Evolutionary conservation across 2,329 filamentous ascomycete genomes (phyloP).

Genomic region (Talaromyces sp.): DNA sequence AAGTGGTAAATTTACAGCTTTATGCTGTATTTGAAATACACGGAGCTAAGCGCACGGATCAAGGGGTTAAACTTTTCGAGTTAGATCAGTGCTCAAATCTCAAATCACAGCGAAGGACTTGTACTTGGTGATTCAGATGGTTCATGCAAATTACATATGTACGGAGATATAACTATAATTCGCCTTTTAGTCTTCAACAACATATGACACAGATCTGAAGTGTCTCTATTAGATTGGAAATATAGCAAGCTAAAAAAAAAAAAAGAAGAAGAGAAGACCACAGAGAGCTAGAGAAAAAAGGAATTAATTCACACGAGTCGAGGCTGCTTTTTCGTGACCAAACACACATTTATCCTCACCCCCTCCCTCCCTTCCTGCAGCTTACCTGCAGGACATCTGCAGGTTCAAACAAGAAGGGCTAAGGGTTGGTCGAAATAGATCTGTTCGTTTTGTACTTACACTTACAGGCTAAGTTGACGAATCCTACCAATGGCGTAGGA

Average conservation of each 20-base stretch:
- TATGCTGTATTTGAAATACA: neutral
- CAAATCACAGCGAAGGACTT: neutral
- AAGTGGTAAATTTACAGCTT: neutral
- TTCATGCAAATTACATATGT: neutral
- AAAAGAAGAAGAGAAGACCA: too few species aligned
- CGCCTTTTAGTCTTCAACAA: neutral
- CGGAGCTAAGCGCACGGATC: neutral
- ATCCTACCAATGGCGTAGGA: neutral
- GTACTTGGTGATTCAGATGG: neutral
- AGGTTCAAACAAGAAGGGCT: neutral
- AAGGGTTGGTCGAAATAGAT: neutral
- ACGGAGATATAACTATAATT: neutral
- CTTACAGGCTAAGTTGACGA: neutral
- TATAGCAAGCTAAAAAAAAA: too few species aligned
- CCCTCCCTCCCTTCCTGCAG: conserved; percentile 4
- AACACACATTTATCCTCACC: neutral
- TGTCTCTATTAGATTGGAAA: too few species aligned
- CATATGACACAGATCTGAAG: neutral
- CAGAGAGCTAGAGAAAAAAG: neutral
- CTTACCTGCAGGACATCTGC: conserved; percentile 4
- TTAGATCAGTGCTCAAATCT: conserved; percentile 1
- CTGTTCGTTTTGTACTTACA: neutral
- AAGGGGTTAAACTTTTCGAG: conserved; percentile 4
- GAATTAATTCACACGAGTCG: conserved; percentile 9
- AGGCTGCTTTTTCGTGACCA: neutral